Evolutionary conservation across 2,329 filamentous ascomycete genomes (phyloP), one percentile per base, ranked within the genome.

Genomic region (Phialocephala subalpina): DNA sequence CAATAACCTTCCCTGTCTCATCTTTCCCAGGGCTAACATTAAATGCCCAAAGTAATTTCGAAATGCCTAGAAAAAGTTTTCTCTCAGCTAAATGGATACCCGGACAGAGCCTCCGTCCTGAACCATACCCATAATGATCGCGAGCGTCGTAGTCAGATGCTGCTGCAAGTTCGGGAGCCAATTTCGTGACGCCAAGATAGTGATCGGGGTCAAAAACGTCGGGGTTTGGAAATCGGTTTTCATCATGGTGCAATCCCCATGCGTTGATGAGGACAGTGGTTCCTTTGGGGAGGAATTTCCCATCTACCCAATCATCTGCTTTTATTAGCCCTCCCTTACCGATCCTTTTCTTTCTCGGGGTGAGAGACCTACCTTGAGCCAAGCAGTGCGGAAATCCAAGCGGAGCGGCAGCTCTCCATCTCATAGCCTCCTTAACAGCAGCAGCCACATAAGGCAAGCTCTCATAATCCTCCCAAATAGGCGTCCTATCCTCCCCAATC

Each of bases 91-190:
- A 77, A 62, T 86, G 83, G 36, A 86, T 83, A 0, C 86, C 87
- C 86, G 83, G 85, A 72, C 87, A 89, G 40, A 88, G 80, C 29
- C 86, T 79, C 0, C 79, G 71, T 1, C 79, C 79, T 7, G 74
- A 68, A n/a, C 78, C 78, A 62, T 76, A 80, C 5, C 63, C 68
- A 58, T 74, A 80, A 52, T 78, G 75, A 33, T 79, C 77, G 8
- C 77, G 69, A 8, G 68, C 60, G 5, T 63, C 86, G 82, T 53
- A 86, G 83, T 1, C 86, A 84, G 6, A 82, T 84, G 72, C 86
- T 87, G 53, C 87, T 80, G 45, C 86, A 78, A 67, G 40, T n/a
- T 64, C 60, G 8, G 55, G 49, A 4, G 63, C 63, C 6, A 62
- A 38, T 16, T 65, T 52, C 8, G 59, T 62, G 22, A 49, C 58